Evolutionary conservation across 768 basidiomycete species (phyloP), one percentile per base, ranked within the genome.

Genomic region (Kondoa subrosea): DNA sequence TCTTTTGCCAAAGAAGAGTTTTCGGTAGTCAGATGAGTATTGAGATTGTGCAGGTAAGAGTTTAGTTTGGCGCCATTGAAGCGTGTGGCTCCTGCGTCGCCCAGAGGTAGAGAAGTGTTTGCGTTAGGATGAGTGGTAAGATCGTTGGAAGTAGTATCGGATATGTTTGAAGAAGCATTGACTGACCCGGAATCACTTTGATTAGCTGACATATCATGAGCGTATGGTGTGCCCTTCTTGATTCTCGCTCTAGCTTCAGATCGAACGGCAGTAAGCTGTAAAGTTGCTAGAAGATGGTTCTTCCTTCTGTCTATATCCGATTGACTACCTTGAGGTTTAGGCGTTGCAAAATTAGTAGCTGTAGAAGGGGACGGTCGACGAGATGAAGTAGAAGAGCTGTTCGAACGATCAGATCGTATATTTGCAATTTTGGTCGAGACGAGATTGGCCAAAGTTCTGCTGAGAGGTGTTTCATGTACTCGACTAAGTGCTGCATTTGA

Each of bases 51-150:
- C 73, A 93, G 76, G 76, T 93, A 92, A 14, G 82, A 81, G 69
- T 93, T 92, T 71, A 93, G 77, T 77, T 91, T 93, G 21, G 82
- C 82, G 1, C 87, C 87, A 75, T 92, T 89, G 77, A 91, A 91
- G 31, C 72, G 71, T 27, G 66, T 83, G 16, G 87, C 87, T 4
- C 56, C 67, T 15, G 59, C 71, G 29, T 70, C 67, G 34, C 69
- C 67, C 17, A 71, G 57, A 73, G 91, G 91, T 70, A 91, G 89
- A 4, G 89, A 91, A 15, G 88, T 88, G 74, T 93, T 92, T 67
- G 84, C 86, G 3, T 72, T 72, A 62, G 79, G 77, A 74, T 88
- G 85, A 3, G 85, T 84, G 1, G 88, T 89, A 56, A 93, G 80
- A 75, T 93, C 90, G 71, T 92, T 87, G 27, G 91, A 91, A 0